Conservation (phyloP, 176 grass and related monocot species). For the Calamus simplicifolius region DNA sequence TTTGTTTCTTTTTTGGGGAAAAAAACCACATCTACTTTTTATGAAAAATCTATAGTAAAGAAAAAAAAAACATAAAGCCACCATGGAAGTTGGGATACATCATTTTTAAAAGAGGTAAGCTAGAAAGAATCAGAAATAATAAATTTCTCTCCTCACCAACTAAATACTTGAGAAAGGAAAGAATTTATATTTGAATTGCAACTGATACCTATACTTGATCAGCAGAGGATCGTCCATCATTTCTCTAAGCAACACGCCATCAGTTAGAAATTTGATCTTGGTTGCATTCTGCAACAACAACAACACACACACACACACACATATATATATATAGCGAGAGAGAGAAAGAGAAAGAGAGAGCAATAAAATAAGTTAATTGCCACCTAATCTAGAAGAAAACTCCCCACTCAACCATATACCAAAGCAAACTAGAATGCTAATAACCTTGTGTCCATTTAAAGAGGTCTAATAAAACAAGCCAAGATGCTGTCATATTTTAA, state of each 20-base stretch:
- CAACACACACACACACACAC: too few relatives aligned
- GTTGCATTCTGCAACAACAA: constrained; percentile 55
- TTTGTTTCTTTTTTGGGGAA: not conserved
- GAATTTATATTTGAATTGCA: not conserved
- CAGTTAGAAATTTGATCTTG: constrained; percentile 93
- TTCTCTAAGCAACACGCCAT: constrained; percentile 95
- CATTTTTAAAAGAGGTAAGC: too few relatives aligned
- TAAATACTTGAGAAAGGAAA: not conserved
- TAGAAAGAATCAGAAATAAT: too few relatives aligned
- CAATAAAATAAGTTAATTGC: not conserved
- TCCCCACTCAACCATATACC: not conserved
- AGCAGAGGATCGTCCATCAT: constrained; percentile 99
- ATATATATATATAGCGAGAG: not conserved
- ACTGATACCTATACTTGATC: constrained; percentile 68
- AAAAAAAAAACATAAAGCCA: too few relatives aligned
- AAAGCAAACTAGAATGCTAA: not conserved
- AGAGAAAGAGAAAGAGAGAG: not conserved
- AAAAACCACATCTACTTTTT: not conserved
- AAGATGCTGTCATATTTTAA: too few relatives aligned
- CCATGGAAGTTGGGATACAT: too few relatives aligned
- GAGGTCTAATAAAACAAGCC: too few relatives aligned
- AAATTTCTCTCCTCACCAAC: too few relatives aligned
- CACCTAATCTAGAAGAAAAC: not conserved
- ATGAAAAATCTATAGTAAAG: too few relatives aligned
- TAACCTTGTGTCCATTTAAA: too few relatives aligned